Evolutionary conservation across 345 rosid genomes (phyloP).

Genomic region (Arabidopsis suecica): DNA sequence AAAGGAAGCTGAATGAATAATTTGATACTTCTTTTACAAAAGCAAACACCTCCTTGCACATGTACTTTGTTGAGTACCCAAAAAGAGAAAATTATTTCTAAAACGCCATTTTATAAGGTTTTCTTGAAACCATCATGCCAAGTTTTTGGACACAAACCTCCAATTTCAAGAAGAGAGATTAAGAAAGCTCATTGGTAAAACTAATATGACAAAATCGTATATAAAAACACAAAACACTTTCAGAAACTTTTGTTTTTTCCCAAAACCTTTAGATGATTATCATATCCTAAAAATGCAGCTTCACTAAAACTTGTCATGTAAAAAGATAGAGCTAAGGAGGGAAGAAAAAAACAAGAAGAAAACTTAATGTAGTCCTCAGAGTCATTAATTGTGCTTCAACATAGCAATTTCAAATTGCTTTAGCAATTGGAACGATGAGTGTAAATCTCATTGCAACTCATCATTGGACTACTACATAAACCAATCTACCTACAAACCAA

Average conservation of each 20-base stretch:
- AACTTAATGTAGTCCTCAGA: slow-evolving; percentile 37
- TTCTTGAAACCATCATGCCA: background rate
- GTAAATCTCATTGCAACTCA: slow-evolving; percentile 37
- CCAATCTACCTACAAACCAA: slow-evolving; percentile 1
- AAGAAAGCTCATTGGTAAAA: slow-evolving; percentile 2
- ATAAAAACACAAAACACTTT: slow-evolving; percentile 10
- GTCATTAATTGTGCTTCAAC: slow-evolving; percentile 37
- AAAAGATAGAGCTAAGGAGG: background rate
- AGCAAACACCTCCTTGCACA: background rate
- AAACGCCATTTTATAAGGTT: background rate
- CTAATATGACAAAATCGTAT: background rate
- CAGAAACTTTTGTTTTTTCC: background rate
- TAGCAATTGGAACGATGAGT: slow-evolving; percentile 50
- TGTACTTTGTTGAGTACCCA: background rate
- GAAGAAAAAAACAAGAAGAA: background rate
- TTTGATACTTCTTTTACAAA: background rate
- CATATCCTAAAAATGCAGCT: slow-evolving; percentile 11
- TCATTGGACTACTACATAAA: slow-evolving; percentile 28
- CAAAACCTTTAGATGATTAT: background rate
- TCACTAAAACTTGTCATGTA: background rate
- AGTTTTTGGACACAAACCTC: background rate
- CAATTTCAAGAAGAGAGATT: background rate
- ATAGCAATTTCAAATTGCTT: slow-evolving; percentile 39
- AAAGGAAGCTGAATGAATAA: background rate
- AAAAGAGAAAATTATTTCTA: background rate